phyloP scores from a whole-genome alignment of 371 early-diverging fungal species.

The Coemansia sp. region DNA sequence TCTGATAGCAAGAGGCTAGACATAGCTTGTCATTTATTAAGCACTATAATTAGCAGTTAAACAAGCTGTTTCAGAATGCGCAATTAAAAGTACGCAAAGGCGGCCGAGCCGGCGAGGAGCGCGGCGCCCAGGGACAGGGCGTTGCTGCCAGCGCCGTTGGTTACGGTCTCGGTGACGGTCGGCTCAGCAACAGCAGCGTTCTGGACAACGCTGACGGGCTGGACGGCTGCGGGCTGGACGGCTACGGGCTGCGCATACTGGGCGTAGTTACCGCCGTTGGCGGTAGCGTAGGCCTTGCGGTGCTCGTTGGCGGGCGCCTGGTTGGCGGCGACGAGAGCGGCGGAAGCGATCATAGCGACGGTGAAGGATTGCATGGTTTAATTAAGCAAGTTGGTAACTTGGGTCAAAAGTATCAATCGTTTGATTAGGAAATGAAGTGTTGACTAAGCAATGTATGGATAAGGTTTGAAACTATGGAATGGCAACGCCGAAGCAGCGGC shows the following conservation, averaged over 20 bases:
- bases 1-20: neutral
- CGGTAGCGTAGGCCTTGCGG: constrained; percentile 37
- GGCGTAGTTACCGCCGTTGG: constrained; percentile 10
- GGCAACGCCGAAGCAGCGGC: neutral
- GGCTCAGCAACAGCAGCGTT: constrained; percentile 31
- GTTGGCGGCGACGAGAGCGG: constrained; percentile 37
- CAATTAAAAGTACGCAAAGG: constrained; percentile 34
- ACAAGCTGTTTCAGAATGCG: neutral
- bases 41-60: neutral
- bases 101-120: constrained; percentile 31
- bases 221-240: constrained; percentile 22
- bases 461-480: neutral
- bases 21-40: neutral
- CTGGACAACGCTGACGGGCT: constrained; percentile 35
- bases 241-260: no score
- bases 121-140: constrained; percentile 36
- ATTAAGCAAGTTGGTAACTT: neutral
- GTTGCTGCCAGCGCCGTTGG: constrained; percentile 35
- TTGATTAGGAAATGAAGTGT: neutral
- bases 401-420: neutral
- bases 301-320: constrained; percentile 13
- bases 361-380: constrained; percentile 38
- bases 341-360: constrained; percentile 38
- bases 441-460: constrained; percentile 3
- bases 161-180: constrained; percentile 40